A percentile compares a stretch with the other conserved stretches of the same genome.
Evolutionary conservation across 805 yeast genomes (phyloP).

Genomic region (Pichia ethanolica): DNA sequence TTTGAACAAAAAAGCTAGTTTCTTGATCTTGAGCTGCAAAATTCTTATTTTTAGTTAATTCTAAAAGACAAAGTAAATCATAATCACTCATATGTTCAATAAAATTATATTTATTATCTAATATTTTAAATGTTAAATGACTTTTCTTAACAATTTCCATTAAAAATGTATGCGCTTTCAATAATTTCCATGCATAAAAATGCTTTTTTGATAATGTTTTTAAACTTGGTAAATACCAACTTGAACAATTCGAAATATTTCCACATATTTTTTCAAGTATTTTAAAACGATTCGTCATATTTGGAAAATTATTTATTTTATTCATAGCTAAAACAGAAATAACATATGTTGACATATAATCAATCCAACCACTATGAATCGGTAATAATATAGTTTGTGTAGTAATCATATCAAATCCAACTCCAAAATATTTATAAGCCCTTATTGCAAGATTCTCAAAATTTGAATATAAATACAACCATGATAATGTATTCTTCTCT

Average conservation of each 20-base stretch:
- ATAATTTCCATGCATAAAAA: constrained; percentile 62
- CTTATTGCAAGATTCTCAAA: constrained; percentile 30
- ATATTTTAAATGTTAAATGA: constrained; percentile 1
- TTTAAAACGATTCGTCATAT: background rate
- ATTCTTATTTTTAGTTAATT: constrained; percentile 5
- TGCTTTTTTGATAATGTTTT: constrained; percentile 47
- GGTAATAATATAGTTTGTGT: constrained; percentile 32
- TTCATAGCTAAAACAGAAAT: background rate
- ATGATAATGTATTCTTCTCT: constrained; percentile 27
- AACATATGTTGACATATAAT: constrained; percentile 16
- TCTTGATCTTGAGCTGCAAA: background rate
- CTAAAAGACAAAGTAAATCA: constrained; percentile 14
- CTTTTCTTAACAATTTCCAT: constrained; percentile 27
- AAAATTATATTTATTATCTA: constrained; percentile 9
- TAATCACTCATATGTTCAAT: constrained; percentile 13
- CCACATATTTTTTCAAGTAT: background rate
- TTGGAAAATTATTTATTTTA: background rate
- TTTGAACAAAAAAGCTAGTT: background rate
- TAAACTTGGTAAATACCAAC: constrained; percentile 31
- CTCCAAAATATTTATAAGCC: constrained; percentile 23
- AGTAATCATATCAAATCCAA: constrained; percentile 32
- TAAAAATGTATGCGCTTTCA: constrained; percentile 45
- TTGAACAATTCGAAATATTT: constrained; percentile 31
- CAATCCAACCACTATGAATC: constrained; percentile 31
- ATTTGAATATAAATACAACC: constrained; percentile 30